phyloP scores from a whole-genome alignment of 2,329 filamentous ascomycete species.

The Colletotrichum sp. region DNA sequence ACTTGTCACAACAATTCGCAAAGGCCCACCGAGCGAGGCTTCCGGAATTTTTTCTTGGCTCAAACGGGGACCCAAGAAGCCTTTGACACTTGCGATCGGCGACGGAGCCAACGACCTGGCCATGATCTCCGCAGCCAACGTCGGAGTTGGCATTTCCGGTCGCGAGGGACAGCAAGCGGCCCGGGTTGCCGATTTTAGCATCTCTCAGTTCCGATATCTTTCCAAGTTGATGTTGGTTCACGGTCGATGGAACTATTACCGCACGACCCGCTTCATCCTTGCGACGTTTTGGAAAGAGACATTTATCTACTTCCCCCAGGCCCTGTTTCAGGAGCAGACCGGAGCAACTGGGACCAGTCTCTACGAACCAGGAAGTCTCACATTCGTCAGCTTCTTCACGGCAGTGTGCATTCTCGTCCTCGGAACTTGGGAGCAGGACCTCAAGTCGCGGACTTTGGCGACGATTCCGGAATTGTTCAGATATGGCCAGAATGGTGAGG shows the following conservation, averaged over 20 bases:
- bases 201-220: conserved; percentile 89
- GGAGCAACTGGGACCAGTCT: conserved; percentile 91
- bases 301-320: conserved; percentile 85
- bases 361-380: conserved; percentile 87
- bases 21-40: conserved; percentile 65
- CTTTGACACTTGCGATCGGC: conserved; percentile 87
- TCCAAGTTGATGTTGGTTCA: conserved; percentile 83
- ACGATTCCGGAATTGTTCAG: conserved; percentile 91
- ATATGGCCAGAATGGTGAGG: conserved; percentile 74
- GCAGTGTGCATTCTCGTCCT: conserved; percentile 86
- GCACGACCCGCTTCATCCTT: conserved; percentile 88
- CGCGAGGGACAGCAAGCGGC: conserved; percentile 92
- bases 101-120: conserved; percentile 95
- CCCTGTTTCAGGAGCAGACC: conserved; percentile 80
- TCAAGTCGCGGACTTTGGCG: conserved; percentile 80
- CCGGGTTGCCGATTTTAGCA: conserved; percentile 87
- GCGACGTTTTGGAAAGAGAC: conserved; percentile 90
- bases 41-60: conserved; percentile 39
- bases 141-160: conserved; percentile 89
- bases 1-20: conserved; percentile 80
- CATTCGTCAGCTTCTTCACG: conserved; percentile 96
- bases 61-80: conserved; percentile 32
- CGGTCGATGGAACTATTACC: conserved; percentile 88
- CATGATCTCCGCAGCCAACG: conserved; percentile 88
- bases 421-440: conserved; percentile 92